Evolutionary conservation across 2,329 filamentous ascomycete species (phyloP).

Genomic region (Raffaelea ambrosiae): DNA sequence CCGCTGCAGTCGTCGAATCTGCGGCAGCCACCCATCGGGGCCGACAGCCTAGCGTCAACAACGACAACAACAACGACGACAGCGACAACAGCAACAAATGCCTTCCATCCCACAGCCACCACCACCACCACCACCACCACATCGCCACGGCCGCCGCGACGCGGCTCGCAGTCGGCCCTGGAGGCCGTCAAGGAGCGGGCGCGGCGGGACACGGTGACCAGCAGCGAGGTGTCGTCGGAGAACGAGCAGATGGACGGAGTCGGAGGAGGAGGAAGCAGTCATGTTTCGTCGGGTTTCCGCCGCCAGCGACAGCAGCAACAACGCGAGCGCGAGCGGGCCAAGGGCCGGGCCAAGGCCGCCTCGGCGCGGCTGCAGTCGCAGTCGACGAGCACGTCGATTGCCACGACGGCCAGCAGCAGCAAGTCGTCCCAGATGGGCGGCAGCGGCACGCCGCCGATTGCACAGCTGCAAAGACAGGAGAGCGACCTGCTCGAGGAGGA

Average conservation of each 20-base stretch:
- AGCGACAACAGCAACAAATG: no score
- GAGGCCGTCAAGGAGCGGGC: conserved; percentile 62
- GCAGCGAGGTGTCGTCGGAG: conserved; percentile 75
- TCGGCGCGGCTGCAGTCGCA: background rate
- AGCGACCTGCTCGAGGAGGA: conserved; percentile 40
- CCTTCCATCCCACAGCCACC: no score
- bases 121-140: conserved; percentile 11
- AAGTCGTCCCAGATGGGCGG: no score
- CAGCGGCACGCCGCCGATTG: conserved; percentile 10
- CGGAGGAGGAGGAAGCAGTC: no score
- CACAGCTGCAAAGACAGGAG: conserved; percentile 28
- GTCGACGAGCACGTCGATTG: background rate
- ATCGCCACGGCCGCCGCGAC: conserved; percentile 38
- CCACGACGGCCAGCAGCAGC: background rate
- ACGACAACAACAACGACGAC: conserved; percentile 10
- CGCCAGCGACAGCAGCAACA: conserved; percentile 45
- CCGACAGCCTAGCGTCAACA: conserved; percentile 23
- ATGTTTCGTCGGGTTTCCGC: conserved; percentile 58
- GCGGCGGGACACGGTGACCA: conserved; percentile 68
- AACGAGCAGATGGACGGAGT: no score
- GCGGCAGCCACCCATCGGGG: conserved; percentile 41
- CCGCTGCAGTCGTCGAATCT: conserved; percentile 63
- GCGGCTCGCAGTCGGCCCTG: conserved; percentile 64
- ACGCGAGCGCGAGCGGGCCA: conserved; percentile 33
- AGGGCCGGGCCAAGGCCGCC: background rate